Conservation (phyloP, 352 stramenopile species). For the Phytopythium mirpurense region DNA sequence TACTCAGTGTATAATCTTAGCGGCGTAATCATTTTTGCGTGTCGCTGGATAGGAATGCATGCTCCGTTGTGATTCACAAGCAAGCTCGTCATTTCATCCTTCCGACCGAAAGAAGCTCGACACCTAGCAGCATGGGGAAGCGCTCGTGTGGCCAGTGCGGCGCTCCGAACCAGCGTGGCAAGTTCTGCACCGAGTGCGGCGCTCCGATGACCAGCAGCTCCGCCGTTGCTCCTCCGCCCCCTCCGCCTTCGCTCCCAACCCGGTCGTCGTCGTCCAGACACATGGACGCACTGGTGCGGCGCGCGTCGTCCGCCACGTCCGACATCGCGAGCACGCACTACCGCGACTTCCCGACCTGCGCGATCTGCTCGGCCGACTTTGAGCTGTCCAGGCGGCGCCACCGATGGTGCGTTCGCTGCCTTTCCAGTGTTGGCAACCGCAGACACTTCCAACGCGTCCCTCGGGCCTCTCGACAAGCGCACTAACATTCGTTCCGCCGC, state of each 20-base stretch:
- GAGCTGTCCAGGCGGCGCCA: slow-evolving; percentile 59
- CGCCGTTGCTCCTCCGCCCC: background rate
- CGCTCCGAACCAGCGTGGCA: background rate
- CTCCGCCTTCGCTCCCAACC: background rate
- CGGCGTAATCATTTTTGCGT: no score
- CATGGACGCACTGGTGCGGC: background rate
- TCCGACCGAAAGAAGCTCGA: no score
- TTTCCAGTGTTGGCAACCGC: no score
- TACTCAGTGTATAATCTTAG: no score
- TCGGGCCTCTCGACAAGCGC: no score
- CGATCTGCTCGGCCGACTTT: slow-evolving; percentile 52
- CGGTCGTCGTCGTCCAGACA: background rate
- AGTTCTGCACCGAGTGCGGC: slow-evolving; percentile 9
- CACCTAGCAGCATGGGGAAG: background rate
- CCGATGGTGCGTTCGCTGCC: slow-evolving; percentile 39
- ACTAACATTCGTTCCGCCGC: no score
- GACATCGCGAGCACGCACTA: slow-evolving; percentile 17
- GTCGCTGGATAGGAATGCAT: no score
- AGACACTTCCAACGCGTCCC: background rate
- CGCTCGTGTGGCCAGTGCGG: slow-evolving; percentile 1
- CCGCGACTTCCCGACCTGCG: slow-evolving; percentile 57
- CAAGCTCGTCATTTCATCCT: no score
- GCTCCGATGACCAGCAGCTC: background rate
- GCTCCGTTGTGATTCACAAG: no score
- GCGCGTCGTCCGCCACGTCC: background rate